Base-by-base conservation (phyloP, 495 filamentous ascomycete genomes). In the Bacidia gigantensis region DNA sequence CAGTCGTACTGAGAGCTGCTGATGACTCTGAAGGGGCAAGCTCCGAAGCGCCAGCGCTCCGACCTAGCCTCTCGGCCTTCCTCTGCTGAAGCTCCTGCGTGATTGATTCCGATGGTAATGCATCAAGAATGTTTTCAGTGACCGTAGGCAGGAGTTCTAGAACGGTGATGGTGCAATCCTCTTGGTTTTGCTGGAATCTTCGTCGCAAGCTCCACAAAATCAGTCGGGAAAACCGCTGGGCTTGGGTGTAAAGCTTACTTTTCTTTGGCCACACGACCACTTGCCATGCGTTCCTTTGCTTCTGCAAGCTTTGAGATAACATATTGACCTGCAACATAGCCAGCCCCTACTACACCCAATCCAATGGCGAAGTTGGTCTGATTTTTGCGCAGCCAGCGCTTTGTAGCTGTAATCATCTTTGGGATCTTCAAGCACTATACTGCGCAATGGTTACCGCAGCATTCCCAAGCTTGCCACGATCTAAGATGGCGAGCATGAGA, bases 101-200 rank as follows among this genome's bases (percentile, higher is more conserved):
- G 51, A 93, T 82, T 50, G 83, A 78, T 65, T 97, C 92, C 22
- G 94, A 92, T 21, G 90, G 86, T 53, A 96, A 74, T 14, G 83
- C 84, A 54, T 87, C 81, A 53, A 95, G 69, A 55, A 98, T 87
- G 60, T 94, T 84, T 52, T 90, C 79, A 7, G 87, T 87, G 3
- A 87, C 86, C 26, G 88, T 92, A 1, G 93, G 93, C 11, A 98
- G 74, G 49, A 98, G 74, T n/a, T 87, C 92, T 14, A 95, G 82
- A 22, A 97, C 87, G n/a, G 92, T 98, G 65, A 87, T 94, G 44
- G 89, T 95, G 66, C 92, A 98, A 67, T 97, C 93, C 64, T 94
- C 90, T 60, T 98, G 92, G 62, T 98, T 97, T 65, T 97, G 92
- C 65, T 96, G 86, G 71, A 98, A 98, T 58, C 92, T 83, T 51